A percentile compares a stretch with the other conserved stretches of the same genome.
These are phyloP conservation scores for Phytophthora uliginosa DNA, from an alignment of 352 stramenopile genomes.

Conservation along the genomic window DNA sequence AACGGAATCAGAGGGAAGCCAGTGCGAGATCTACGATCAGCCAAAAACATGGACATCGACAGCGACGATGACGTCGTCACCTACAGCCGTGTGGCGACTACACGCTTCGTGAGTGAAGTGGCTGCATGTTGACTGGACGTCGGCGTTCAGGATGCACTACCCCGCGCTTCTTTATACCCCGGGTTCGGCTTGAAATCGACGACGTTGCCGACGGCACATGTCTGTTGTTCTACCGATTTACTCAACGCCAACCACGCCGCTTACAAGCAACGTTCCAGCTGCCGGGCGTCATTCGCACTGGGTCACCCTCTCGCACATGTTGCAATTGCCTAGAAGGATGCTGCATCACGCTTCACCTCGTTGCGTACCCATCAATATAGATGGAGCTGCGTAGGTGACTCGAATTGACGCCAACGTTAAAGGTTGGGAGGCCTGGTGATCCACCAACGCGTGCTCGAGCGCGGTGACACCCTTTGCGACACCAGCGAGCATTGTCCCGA, in stretches of 20 bases:
- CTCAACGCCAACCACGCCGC: not conserved
- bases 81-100: not conserved
- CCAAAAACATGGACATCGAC: not conserved
- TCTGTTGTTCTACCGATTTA: not conserved
- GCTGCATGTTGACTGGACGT: not conserved
- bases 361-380: too few relatives aligned
- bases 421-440: too few relatives aligned
- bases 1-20: not conserved
- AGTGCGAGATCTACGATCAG: not conserved
- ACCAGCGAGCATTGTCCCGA: too few relatives aligned
- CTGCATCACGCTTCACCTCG: not conserved
- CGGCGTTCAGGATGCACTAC: not conserved
- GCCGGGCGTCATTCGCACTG: not conserved
- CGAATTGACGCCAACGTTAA: too few relatives aligned
- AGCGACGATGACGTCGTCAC: not conserved
- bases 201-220: not conserved
- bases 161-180: not conserved
- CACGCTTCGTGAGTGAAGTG: not conserved
- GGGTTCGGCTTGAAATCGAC: not conserved
- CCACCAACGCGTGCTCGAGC: too few relatives aligned
- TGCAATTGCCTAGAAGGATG: not conserved
- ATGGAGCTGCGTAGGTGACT: too few relatives aligned
- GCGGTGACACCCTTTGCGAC: too few relatives aligned
- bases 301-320: not conserved
- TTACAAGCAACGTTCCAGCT: not conserved